These are phyloP conservation scores for Bidens hawaiensis DNA, from an alignment of 140 eudicot genomes.

Conservation along the genomic window DNA sequence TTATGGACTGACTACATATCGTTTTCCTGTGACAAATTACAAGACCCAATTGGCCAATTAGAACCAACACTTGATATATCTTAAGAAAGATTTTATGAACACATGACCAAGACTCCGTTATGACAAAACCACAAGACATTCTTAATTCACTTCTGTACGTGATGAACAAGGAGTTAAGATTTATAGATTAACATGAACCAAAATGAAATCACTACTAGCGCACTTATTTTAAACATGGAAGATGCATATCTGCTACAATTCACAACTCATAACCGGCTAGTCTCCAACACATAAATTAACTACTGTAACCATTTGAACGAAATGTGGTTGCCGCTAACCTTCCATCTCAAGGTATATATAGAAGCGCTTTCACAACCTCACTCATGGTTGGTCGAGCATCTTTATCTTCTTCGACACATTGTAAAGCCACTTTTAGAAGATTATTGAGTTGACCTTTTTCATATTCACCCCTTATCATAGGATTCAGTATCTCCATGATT, in stretches of 20 bases:
- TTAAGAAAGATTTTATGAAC: not conserved
- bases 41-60: not conserved
- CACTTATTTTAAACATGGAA: not conserved
- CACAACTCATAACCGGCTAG: too few relatives aligned
- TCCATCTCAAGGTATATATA: not conserved
- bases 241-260: too few relatives aligned
- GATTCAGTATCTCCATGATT: not conserved
- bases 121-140: not conserved
- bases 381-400: conserved; percentile 18
- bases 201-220: not conserved
- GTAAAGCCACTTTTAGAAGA: conserved; percentile 15
- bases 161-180: not conserved
- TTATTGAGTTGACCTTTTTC: not conserved
- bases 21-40: not conserved
- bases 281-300: too few relatives aligned
- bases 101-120: not conserved
- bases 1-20: not conserved
- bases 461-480: conserved; percentile 7
- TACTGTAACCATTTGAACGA: too few relatives aligned
- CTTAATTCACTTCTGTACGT: not conserved
- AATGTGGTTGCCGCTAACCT: not conserved
- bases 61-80: not conserved
- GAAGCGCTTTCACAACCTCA: conserved; percentile 6
- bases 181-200: not conserved
- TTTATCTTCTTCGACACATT: conserved; percentile 12